Evolutionary conservation across 2,329 filamentous ascomycete species (phyloP).

Genomic region (Zymoseptoria passerinii): DNA sequence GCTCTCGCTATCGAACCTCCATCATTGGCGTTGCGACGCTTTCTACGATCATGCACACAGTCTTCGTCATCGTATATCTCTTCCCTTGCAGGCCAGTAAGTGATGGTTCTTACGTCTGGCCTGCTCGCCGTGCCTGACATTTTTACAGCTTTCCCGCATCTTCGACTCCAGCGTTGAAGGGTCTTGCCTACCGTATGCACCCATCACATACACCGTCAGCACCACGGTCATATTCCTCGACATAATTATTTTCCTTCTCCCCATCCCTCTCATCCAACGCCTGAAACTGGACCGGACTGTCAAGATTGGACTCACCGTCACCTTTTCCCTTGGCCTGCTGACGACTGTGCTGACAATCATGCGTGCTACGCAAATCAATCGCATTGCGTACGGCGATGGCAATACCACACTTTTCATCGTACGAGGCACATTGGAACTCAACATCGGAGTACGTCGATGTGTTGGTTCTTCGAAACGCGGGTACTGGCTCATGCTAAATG

Average conservation of each 20-base stretch:
- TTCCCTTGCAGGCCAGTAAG: conserved; percentile 12
- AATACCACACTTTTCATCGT: conserved; percentile 12
- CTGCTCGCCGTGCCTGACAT: conserved; percentile 1
- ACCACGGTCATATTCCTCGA: conserved; percentile 11
- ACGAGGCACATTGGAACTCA: conserved; percentile 11
- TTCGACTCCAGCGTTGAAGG: conserved; percentile 58
- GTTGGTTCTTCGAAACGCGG: no score
- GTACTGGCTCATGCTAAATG: not conserved
- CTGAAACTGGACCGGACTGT: conserved; percentile 11
- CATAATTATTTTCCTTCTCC: conserved; percentile 12
- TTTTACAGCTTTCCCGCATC: conserved; percentile 8
- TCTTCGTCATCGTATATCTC: conserved; percentile 8
- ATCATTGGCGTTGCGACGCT: conserved; percentile 12
- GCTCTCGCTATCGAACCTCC: conserved; percentile 4
- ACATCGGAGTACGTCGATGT: conserved; percentile 10
- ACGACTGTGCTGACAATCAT: conserved; percentile 12
- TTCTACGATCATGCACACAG: conserved; percentile 7
- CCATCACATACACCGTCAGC: conserved; percentile 73
- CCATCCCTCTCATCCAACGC: conserved; percentile 12
- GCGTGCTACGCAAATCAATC: conserved; percentile 11
- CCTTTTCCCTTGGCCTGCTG: conserved; percentile 11
- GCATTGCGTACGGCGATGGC: conserved; percentile 11
- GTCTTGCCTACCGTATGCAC: conserved; percentile 83
- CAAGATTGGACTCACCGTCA: conserved; percentile 11
- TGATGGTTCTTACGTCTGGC: not conserved